These are phyloP conservation scores for Amniculicola lignicola DNA, from an alignment of 495 filamentous ascomycete species.

Conservation along the genomic window DNA sequence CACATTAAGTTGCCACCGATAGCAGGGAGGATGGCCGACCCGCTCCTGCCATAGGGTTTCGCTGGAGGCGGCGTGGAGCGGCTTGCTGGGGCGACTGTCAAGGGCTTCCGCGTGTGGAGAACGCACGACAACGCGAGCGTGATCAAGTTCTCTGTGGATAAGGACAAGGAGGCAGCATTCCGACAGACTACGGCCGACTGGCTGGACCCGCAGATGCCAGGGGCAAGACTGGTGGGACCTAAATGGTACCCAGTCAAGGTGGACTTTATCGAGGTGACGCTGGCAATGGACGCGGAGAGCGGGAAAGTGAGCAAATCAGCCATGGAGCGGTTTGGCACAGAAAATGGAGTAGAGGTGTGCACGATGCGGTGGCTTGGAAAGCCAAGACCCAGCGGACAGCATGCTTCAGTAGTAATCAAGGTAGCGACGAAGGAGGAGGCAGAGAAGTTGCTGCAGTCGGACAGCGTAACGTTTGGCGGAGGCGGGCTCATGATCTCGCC, in stretches of 20 bases:
- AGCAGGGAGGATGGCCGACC: background rate
- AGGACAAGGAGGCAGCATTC: conserved; percentile 7
- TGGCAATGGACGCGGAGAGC: conserved; percentile 11
- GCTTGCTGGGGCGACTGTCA: background rate
- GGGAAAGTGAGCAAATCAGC: conserved; percentile 6
- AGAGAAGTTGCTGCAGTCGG: conserved; percentile 23
- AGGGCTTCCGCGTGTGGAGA: conserved; percentile 1
- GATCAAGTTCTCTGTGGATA: conserved; percentile 14
- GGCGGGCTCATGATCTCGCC: conserved; percentile 13
- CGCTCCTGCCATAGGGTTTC: background rate
- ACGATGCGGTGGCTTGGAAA: background rate
- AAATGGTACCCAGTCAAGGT: conserved; percentile 20
- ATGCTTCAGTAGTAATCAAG: conserved; percentile 25
- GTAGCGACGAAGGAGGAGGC: conserved; percentile 21
- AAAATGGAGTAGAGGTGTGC: background rate
- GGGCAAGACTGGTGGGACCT: conserved; percentile 11
- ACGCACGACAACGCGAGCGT: background rate
- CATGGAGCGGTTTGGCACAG: background rate
- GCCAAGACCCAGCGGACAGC: conserved; percentile 20
- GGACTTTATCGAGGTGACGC: conserved; percentile 15
- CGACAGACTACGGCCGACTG: conserved; percentile 4
- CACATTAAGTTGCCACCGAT: background rate
- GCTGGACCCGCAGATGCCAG: conserved; percentile 6
- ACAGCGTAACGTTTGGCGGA: conserved; percentile 19
- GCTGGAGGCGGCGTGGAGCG: background rate